phyloP scores from a whole-genome alignment of 257 asterid genomes.

The Nicotiana benthamiana region DNA sequence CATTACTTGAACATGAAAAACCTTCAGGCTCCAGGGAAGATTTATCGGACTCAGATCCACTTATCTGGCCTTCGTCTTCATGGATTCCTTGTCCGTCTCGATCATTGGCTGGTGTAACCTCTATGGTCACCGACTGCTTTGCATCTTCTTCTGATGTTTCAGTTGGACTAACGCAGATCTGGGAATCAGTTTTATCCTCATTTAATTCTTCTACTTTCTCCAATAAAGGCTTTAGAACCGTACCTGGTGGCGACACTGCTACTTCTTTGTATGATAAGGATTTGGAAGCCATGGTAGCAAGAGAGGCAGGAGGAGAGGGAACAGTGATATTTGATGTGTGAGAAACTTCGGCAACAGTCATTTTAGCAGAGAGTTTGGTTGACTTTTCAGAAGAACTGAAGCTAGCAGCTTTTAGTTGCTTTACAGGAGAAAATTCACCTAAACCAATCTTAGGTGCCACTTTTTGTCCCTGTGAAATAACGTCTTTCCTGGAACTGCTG shows the following conservation, averaged over 20 bases:
- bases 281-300: slow-evolving; percentile 73
- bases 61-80: slow-evolving; percentile 39
- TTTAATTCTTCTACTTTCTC: slow-evolving; percentile 73
- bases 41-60: slow-evolving; percentile 28
- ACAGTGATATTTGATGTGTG: slow-evolving; percentile 38
- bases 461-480: slow-evolving; percentile 46
- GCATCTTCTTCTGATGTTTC: slow-evolving; percentile 46
- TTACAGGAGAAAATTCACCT: slow-evolving; percentile 35
- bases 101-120: slow-evolving; percentile 28
- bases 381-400: slow-evolving; percentile 34
- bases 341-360: slow-evolving; percentile 34
- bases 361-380: slow-evolving; percentile 34
- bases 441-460: slow-evolving; percentile 31
- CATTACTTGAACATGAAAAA: slow-evolving; percentile 25
- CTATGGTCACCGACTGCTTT: slow-evolving; percentile 33
- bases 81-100: slow-evolving; percentile 37
- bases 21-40: slow-evolving; percentile 42
- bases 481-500: slow-evolving; percentile 43
- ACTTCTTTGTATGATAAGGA: slow-evolving; percentile 92
- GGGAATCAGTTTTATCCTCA: slow-evolving; percentile 53
- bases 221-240: slow-evolving; percentile 87
- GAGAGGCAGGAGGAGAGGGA: slow-evolving; percentile 42
- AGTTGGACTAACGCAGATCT: slow-evolving; percentile 46
- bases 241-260: slow-evolving; percentile 92
- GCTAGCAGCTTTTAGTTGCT: slow-evolving; percentile 34